Evolutionary conservation across 2,329 filamentous ascomycete genomes (phyloP).

Genomic region (Sporothrix phasma): DNA sequence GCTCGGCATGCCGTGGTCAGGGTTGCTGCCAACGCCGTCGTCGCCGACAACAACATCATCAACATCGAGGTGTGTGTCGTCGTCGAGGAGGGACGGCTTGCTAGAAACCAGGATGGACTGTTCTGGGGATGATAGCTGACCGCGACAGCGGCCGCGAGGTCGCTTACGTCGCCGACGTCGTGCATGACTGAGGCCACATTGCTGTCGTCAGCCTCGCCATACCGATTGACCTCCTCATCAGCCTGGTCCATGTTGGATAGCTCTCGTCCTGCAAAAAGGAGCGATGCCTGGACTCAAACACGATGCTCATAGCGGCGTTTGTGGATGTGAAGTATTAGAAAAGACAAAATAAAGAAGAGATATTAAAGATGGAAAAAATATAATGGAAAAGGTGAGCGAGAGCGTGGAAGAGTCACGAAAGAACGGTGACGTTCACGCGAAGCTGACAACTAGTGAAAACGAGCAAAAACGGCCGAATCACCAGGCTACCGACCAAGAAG

Average conservation of each 20-base stretch:
- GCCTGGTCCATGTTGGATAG: conserved; percentile 21
- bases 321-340: neutral
- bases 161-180: conserved; percentile 16
- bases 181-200: conserved; percentile 12
- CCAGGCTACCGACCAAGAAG: conserved; percentile 2
- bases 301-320: conserved; percentile 19
- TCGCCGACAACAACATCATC: conserved; percentile 6
- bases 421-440: neutral
- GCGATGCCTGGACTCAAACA: conserved; percentile 18
- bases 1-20: neutral
- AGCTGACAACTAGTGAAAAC: neutral
- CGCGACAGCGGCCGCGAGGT: conserved; percentile 17
- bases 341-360: neutral
- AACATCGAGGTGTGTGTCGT: conserved; percentile 1
- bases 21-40: neutral
- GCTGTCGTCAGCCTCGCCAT: conserved; percentile 15
- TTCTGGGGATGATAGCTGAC: conserved; percentile 17
- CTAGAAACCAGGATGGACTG: conserved; percentile 18
- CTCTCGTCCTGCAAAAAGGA: conserved; percentile 19
- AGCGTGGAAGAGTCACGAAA: neutral
- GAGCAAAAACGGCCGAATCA: neutral
- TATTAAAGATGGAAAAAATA: neutral
- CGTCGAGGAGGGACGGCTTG: conserved; percentile 14
- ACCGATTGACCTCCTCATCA: conserved; percentile 17
- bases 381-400: neutral